Evolutionary conservation across 805 yeast genomes (phyloP).

Genomic region (Wickerhamomyces queroliae): DNA sequence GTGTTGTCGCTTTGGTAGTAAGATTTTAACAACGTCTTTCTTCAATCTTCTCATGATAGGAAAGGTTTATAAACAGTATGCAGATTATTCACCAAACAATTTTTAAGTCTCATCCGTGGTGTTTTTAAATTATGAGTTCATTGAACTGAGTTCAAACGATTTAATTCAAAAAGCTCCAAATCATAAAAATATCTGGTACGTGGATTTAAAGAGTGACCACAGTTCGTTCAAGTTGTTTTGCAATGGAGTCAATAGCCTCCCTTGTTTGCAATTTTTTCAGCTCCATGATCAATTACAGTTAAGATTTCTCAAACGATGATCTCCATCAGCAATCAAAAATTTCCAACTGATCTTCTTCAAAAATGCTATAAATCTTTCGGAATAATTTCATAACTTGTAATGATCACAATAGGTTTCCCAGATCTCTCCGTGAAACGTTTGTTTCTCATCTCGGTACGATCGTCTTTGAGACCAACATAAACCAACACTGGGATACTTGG

Average conservation of each 20-base stretch:
- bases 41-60: conserved; percentile 76
- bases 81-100: conserved; percentile 62
- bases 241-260: conserved; percentile 81
- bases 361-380: conserved; percentile 58
- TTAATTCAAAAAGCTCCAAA: conserved; percentile 80
- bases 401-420: conserved; percentile 40
- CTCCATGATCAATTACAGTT: conserved; percentile 68
- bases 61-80: conserved; percentile 91
- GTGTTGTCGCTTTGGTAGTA: conserved; percentile 91
- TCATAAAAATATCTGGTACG: conserved; percentile 92
- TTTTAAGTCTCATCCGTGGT: conserved; percentile 34
- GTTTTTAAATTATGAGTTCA: conserved; percentile 33
- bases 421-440: conserved; percentile 13
- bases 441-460: conserved; percentile 42
- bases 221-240: conserved; percentile 87
- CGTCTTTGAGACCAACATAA: conserved; percentile 59
- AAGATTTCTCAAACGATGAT: conserved; percentile 85
- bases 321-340: conserved; percentile 89
- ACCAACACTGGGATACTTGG: conserved; percentile 59
- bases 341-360: conserved; percentile 63
- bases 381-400: conserved; percentile 80
- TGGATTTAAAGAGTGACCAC: conserved; percentile 89
- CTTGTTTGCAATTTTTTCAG: conserved; percentile 60
- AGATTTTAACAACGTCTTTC: conserved; percentile 54
- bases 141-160: conserved; percentile 83